phyloP scores from a whole-genome alignment of 768 basidiomycete genomes.

The Trametes cubensis region DNA sequence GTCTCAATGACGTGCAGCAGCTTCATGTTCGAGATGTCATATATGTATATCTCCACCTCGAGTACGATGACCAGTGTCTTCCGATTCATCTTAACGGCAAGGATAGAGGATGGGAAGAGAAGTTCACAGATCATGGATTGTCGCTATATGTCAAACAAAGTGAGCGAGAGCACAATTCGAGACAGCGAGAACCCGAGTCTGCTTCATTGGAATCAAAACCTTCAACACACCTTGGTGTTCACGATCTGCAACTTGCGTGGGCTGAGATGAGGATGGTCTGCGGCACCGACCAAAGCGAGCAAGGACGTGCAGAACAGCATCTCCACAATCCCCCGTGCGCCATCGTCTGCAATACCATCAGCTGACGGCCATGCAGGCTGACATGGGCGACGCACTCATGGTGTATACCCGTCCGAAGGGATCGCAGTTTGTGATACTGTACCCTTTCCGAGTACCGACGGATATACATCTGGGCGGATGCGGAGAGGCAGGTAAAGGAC shows the following conservation, averaged over 20 bases:
- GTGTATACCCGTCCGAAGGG: slow-evolving; percentile 96
- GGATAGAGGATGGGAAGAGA: slow-evolving; percentile 93
- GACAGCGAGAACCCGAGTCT: background rate
- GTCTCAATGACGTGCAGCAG: slow-evolving; percentile 97
- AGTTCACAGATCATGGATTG: slow-evolving; percentile 99
- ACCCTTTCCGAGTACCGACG: slow-evolving; percentile 93
- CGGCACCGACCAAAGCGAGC: slow-evolving; percentile 94
- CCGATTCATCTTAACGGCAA: slow-evolving; percentile 97
- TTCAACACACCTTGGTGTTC: slow-evolving; percentile 84
- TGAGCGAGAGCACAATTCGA: background rate
- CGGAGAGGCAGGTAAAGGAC: slow-evolving; percentile 11
- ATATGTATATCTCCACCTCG: slow-evolving; percentile 98
- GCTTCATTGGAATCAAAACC: background rate
- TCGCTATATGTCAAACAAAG: slow-evolving; percentile 52
- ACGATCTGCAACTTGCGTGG: slow-evolving; percentile 96
- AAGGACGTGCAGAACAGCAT: slow-evolving; percentile 99
- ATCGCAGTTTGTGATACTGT: slow-evolving; percentile 97
- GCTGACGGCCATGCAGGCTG: background rate
- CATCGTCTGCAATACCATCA: slow-evolving; percentile 63
- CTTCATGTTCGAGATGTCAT: slow-evolving; percentile 98
- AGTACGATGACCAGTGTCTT: slow-evolving; percentile 95
- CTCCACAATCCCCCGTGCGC: slow-evolving; percentile 94
- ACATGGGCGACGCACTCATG: slow-evolving; percentile 54
- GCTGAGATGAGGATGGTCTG: slow-evolving; percentile 87
- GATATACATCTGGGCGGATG: slow-evolving; percentile 70